These are phyloP conservation scores for Ophiosphaerella korrae DNA, from an alignment of 2,329 filamentous ascomycete genomes.

Conservation along the genomic window DNA sequence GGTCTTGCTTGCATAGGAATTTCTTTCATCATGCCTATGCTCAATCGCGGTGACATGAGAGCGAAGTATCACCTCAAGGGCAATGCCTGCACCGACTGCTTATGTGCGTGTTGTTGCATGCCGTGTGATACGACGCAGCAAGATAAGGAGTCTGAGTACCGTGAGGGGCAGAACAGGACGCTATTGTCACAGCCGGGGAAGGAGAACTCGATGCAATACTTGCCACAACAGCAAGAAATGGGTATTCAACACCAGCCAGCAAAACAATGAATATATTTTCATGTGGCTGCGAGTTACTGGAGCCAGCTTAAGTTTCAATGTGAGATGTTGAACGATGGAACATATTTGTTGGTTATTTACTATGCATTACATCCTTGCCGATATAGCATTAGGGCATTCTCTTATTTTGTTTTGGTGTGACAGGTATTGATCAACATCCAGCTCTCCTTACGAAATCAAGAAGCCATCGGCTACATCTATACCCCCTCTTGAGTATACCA, in stretches of 20 bases:
- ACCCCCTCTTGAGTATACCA: no score
- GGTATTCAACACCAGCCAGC: background rate
- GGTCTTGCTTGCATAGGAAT: conserved; percentile 32
- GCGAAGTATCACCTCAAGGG: conserved; percentile 38
- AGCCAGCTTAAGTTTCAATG: no score
- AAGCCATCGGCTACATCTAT: no score
- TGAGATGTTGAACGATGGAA: no score
- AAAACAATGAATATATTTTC: no score
- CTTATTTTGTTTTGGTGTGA: no score
- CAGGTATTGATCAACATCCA: no score
- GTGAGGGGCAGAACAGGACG: conserved; percentile 23
- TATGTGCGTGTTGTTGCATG: conserved; percentile 42
- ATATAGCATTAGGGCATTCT: no score
- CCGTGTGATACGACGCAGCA: conserved; percentile 43
- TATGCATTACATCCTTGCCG: no score
- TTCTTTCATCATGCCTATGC: conserved; percentile 39
- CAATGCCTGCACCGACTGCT: conserved; percentile 40
- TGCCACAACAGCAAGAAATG: conserved; percentile 22
- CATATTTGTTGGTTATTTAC: no score
- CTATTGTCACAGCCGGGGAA: conserved; percentile 27
- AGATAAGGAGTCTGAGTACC: conserved; percentile 37
- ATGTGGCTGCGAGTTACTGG: no score
- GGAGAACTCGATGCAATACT: conserved; percentile 30
- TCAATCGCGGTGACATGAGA: conserved; percentile 40
- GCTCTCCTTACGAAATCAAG: no score